Conservation (phyloP, 2,329 filamentous ascomycete species). For the Aspergillus sp. region DNA sequence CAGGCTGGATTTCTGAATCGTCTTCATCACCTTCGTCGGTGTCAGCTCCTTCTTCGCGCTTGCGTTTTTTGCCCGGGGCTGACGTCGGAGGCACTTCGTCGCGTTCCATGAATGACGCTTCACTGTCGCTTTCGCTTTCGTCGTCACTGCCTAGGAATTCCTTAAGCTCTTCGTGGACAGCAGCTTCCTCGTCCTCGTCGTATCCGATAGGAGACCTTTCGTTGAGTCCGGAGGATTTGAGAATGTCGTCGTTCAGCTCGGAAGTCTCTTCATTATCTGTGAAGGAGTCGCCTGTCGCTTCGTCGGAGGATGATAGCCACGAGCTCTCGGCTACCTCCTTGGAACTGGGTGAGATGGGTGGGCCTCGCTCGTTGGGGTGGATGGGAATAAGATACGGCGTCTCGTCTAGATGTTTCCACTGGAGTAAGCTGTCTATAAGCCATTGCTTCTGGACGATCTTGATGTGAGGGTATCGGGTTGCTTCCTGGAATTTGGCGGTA, state of each 20-base stretch:
- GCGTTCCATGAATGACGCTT: slow-evolving; percentile 30
- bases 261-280: slow-evolving; percentile 43
- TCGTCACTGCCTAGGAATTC: slow-evolving; percentile 64
- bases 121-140: slow-evolving; percentile 52
- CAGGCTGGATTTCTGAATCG: slow-evolving; percentile 29
- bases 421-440: slow-evolving; percentile 80
- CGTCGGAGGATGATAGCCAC: slow-evolving; percentile 47
- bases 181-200: slow-evolving; percentile 63
- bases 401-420: slow-evolving; percentile 81
- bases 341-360: slow-evolving; percentile 40
- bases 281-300: slow-evolving; percentile 49
- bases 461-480: slow-evolving; percentile 73
- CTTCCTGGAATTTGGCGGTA: slow-evolving; percentile 88
- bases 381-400: slow-evolving; percentile 75
- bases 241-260: slow-evolving; percentile 44
- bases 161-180: slow-evolving; percentile 69
- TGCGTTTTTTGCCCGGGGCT: slow-evolving; percentile 35
- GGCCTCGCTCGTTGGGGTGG: slow-evolving; percentile 64
- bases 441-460: slow-evolving; percentile 91
- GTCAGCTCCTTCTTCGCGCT: slow-evolving; percentile 31
- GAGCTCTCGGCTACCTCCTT: slow-evolving; percentile 47
- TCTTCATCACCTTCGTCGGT: slow-evolving; percentile 17
- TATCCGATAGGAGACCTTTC: slow-evolving; percentile 55
- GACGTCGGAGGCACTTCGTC: slow-evolving; percentile 19
- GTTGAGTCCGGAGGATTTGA: slow-evolving; percentile 51